These are phyloP conservation scores for Coprinellus micaceus DNA, from an alignment of 768 basidiomycete species.

Conservation along the genomic window DNA sequence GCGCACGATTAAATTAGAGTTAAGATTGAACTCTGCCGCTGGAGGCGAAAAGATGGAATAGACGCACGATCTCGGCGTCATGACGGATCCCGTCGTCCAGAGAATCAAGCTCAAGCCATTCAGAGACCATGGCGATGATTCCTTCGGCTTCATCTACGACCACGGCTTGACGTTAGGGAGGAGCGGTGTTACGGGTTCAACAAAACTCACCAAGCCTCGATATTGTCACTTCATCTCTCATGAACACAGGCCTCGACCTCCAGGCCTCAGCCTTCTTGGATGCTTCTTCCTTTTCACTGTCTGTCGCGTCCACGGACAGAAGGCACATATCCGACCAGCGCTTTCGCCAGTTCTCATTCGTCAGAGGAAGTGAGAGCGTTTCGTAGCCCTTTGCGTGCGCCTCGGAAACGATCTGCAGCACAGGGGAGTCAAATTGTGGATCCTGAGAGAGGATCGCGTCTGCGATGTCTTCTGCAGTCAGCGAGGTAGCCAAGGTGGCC, in stretches of 20 bases:
- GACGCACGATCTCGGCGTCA: slow-evolving; percentile 88
- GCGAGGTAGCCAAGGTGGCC: slow-evolving; percentile 36
- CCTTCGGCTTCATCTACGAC: slow-evolving; percentile 67
- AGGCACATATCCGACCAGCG: slow-evolving; percentile 91
- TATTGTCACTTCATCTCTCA: slow-evolving; percentile 82
- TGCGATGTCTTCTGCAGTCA: slow-evolving; percentile 41
- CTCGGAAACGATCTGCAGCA: slow-evolving; percentile 48
- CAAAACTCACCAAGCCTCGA: slow-evolving; percentile 73
- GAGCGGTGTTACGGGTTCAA: background rate
- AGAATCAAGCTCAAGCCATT: slow-evolving; percentile 95
- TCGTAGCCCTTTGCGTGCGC: slow-evolving; percentile 70
- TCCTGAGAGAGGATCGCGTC: slow-evolving; percentile 21
- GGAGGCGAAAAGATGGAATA: slow-evolving; percentile 9
- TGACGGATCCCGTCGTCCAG: slow-evolving; percentile 91
- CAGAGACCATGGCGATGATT: slow-evolving; percentile 75
- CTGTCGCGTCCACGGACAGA: slow-evolving; percentile 34
- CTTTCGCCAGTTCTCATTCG: slow-evolving; percentile 79
- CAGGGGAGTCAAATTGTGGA: slow-evolving; percentile 37
- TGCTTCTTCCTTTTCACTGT: slow-evolving; percentile 38
- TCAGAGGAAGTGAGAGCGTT: slow-evolving; percentile 78
- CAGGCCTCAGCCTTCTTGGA: slow-evolving; percentile 78
- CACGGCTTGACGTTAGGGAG: background rate
- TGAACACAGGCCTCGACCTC: slow-evolving; percentile 79
- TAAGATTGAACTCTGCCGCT: background rate
- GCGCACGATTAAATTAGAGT: background rate